Conservation (phyloP, 1,284 basidiomycete species). For the Fomes fomentarius region DNA sequence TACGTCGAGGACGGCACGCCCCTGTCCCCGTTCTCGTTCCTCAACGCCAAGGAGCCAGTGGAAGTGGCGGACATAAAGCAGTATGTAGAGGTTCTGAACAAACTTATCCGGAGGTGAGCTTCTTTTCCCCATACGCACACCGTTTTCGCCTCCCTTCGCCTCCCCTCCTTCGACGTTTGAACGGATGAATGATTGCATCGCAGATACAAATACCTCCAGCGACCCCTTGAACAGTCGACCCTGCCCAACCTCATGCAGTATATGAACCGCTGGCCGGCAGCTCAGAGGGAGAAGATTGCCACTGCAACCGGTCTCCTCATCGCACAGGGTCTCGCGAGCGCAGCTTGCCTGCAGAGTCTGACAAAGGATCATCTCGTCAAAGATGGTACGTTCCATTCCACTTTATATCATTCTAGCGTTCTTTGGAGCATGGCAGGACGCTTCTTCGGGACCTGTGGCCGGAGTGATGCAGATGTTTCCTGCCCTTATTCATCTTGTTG, state of each 20-base stretch:
- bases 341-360: conserved; percentile 79
- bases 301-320: conserved; percentile 82
- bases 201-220: conserved; percentile 98
- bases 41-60: conserved; percentile 79
- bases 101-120: conserved; percentile 87
- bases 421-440: no score
- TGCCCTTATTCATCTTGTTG: no score
- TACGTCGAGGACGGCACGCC: conserved; percentile 89
- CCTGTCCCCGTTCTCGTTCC: conserved; percentile 81
- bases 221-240: conserved; percentile 87
- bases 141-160: neutral
- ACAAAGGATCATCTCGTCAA: conserved; percentile 95
- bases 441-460: no score
- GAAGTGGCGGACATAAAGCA: conserved; percentile 87
- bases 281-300: conserved; percentile 82
- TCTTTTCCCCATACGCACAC: conserved; percentile 1
- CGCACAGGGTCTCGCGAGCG: conserved; percentile 78
- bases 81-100: conserved; percentile 92
- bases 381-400: conserved; percentile 61
- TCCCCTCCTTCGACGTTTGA: neutral
- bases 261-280: conserved; percentile 79
- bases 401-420: neutral
- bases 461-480: no score
- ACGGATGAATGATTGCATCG: neutral
- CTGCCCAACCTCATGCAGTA: conserved; percentile 89